A percentile compares a stretch with the other conserved stretches of the same genome.
These are phyloP conservation scores for Boeremia lycopersici DNA, from an alignment of 2,329 filamentous ascomycete species.

Conservation along the genomic window DNA sequence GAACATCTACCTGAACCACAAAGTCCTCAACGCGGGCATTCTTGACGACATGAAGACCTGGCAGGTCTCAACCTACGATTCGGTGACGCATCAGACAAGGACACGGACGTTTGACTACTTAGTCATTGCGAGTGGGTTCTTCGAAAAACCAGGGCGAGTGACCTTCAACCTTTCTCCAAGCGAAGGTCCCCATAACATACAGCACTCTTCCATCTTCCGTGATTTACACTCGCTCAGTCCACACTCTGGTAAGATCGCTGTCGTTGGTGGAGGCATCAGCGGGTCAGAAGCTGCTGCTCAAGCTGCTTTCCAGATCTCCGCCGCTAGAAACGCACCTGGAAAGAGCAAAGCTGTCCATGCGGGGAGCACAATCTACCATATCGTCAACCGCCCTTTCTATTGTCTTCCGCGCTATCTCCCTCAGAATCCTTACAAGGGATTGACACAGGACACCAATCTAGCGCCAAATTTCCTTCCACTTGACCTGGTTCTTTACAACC, in stretches of 20 bases:
- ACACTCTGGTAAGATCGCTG: constrained; percentile 64
- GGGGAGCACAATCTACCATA: constrained; percentile 67
- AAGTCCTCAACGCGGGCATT: constrained; percentile 39
- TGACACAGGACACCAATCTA: constrained; percentile 44
- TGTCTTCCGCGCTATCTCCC: constrained; percentile 64
- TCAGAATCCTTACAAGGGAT: constrained; percentile 27
- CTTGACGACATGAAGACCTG: constrained; percentile 25
- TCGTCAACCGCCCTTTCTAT: constrained; percentile 74
- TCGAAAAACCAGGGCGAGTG: constrained; percentile 51
- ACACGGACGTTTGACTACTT: constrained; percentile 67
- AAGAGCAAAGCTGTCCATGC: constrained; percentile 32
- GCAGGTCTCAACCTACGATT: constrained; percentile 28
- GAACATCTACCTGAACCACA: constrained; percentile 57
- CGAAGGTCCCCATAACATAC: constrained; percentile 17
- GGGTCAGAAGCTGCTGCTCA: constrained; percentile 77
- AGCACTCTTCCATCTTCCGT: constrained; percentile 41
- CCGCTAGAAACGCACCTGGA: constrained; percentile 60
- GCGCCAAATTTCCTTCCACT: constrained; percentile 70
- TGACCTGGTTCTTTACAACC: constrained; percentile 75
- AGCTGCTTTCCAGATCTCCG: constrained; percentile 73
- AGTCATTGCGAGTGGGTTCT: constrained; percentile 77
- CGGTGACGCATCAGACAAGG: constrained; percentile 12
- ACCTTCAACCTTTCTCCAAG: constrained; percentile 20
- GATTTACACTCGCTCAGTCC: constrained; percentile 25
- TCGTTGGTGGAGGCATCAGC: constrained; percentile 83